Evolutionary conservation across 129 eudicot species (phyloP), one percentile per base, ranked within the genome.

Genomic region (Centella asiatica): DNA sequence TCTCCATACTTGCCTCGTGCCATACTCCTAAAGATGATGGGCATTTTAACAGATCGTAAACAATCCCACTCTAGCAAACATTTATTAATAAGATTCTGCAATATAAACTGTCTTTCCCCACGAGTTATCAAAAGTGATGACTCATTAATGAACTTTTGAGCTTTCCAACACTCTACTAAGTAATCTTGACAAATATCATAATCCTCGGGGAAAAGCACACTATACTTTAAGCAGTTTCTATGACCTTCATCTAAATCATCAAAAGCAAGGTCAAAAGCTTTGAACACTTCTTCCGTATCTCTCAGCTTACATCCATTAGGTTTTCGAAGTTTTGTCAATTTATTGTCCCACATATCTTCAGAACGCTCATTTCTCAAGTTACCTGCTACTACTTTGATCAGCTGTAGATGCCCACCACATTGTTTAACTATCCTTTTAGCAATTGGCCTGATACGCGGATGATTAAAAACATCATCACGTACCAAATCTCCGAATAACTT

Each of bases 351-450:
- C 13, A 52, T 0, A 29, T 53, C 28, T 71, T 40, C 76, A 29
- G 17, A 12, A 20, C 4, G 19, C 24, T 42, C 49, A 6, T 28
- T 26, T 62, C 18, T 71, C 13, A 71, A 53, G 31, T 34, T 13
- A n/a, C 1, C 39, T 20, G 56, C 76, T 2, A 71, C 63, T 19
- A 27, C 61, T 33, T 71, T 71, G 20, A 71, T 71, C 69, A 71
- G 32, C 39, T 62, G 64, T 0, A 58, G 76, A 29, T 51, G 54
- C 20, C 67, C 69, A 23, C 76, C 69, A 63, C 76, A 71, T 19
- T 57, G n/a, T 39, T 71, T 63, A 9, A 71, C 51, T 9, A 71
- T 26, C 24, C 1, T 11, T 23, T 71, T 69, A 18, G 76, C 76
- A 48, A 51, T 63, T 15, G 50, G 22, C 29, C 27, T 62, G 24